Percentiles rank a stretch among this genome's conserved stretches.
phyloP scores from a whole-genome alignment of 2,329 filamentous ascomycete genomes.

The Acephala macrosclerotiorum region DNA sequence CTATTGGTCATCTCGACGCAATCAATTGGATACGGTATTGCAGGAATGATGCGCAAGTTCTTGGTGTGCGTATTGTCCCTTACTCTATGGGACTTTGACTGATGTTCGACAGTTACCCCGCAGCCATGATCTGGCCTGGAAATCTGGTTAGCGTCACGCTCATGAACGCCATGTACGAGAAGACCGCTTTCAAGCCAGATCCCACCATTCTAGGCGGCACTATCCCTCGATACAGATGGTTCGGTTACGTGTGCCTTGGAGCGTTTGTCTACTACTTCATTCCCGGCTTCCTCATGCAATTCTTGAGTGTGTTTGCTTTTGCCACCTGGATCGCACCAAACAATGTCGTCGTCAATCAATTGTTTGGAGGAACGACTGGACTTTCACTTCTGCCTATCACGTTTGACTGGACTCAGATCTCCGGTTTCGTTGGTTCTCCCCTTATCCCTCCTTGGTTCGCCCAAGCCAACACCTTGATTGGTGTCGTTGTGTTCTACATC shows the following conservation, averaged over 20 bases:
- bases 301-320: constrained; percentile 75
- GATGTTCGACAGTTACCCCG: constrained; percentile 49
- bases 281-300: constrained; percentile 69
- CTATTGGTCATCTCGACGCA: constrained; percentile 67
- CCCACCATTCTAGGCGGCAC: constrained; percentile 49
- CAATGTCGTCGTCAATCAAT: constrained; percentile 72
- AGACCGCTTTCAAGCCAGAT: constrained; percentile 57
- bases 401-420: constrained; percentile 12
- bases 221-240: constrained; percentile 50
- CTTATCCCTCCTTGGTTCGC: constrained; percentile 58
- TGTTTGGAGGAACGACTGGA: constrained; percentile 73
- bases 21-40: constrained; percentile 68
- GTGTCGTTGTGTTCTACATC: constrained; percentile 66
- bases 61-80: constrained; percentile 60
- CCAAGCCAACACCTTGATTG: constrained; percentile 60
- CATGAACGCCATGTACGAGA: constrained; percentile 67
- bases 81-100: constrained; percentile 12
- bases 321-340: constrained; percentile 76
- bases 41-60: constrained; percentile 64
- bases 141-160: constrained; percentile 60
- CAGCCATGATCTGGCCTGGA: constrained; percentile 71
- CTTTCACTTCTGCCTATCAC: constrained; percentile 10
- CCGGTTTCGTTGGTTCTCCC: constrained; percentile 36
- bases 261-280: constrained; percentile 62
- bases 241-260: constrained; percentile 47